phyloP scores from a whole-genome alignment of 176 grass and related monocot genomes.

The Eleusine indica region DNA sequence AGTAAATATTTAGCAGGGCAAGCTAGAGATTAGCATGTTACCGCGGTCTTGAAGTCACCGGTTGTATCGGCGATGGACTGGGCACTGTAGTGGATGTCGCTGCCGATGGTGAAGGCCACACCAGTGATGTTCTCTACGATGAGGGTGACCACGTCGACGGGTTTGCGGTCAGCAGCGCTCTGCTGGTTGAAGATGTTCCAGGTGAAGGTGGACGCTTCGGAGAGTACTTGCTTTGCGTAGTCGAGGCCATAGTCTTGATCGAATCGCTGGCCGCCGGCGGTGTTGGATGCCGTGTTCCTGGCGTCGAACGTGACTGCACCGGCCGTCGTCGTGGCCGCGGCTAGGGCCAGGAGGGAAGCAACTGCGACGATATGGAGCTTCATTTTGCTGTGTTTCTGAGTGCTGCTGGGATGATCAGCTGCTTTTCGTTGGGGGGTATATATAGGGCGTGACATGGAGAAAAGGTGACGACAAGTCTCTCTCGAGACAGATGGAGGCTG shows the following conservation, averaged over 20 bases:
- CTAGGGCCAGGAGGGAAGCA: slow-evolving; percentile 21
- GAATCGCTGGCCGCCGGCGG: slow-evolving; percentile 62
- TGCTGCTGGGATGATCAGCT: neutral
- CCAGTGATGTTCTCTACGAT: slow-evolving; percentile 46
- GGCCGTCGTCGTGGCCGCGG: slow-evolving; percentile 10
- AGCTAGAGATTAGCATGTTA: neutral
- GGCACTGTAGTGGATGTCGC: slow-evolving; percentile 70
- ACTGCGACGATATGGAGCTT: neutral
- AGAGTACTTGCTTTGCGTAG: slow-evolving; percentile 69
- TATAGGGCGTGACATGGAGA: neutral
- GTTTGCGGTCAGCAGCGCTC: slow-evolving; percentile 37
- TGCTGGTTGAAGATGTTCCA: slow-evolving; percentile 61
- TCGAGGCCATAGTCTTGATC: slow-evolving; percentile 48
- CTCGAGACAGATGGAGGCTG: neutral
- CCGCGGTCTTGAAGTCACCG: slow-evolving; percentile 58
- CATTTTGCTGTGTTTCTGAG: neutral
- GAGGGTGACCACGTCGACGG: slow-evolving; percentile 49
- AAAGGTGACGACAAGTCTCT: neutral
- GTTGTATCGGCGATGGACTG: slow-evolving; percentile 57
- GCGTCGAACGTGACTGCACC: slow-evolving; percentile 56
- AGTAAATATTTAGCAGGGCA: too few relatives aligned
- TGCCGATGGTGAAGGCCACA: slow-evolving; percentile 52
- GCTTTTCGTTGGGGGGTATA: neutral
- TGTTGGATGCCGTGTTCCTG: slow-evolving; percentile 60
- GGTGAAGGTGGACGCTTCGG: slow-evolving; percentile 64